Base-by-base conservation (phyloP, 805 yeast genomes). In the Pichia phayaonensis region DNA sequence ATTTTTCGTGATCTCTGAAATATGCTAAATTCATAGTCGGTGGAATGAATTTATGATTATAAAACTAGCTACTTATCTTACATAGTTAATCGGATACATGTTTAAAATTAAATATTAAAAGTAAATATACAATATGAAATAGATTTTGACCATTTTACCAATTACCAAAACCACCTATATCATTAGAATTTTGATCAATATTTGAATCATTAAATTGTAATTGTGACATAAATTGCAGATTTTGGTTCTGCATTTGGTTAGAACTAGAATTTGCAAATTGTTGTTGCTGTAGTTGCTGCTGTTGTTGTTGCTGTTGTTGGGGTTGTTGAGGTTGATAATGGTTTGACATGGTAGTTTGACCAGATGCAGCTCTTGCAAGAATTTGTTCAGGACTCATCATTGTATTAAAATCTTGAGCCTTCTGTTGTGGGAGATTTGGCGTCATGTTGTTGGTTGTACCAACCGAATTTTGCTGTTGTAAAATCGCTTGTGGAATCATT, bases 341-440 rank as follows among this genome's bases (percentile, higher is more conserved):
- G 8, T 43, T 15, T 20, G 22, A 23, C 8, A 8, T 18, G n/a
- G 22, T 40, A 18, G 26, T 23, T 41, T 49, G 48, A 10, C 40
- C 16, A 3, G 46, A 16, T 23, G 49, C 48, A 21, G 62, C 68
- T 45, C 67, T 59, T 15, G 70, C 68, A 31, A 67, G 56, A 11
- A 67, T 65, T 50, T 67, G 69, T 45, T 66, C 69, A 11, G 70
- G 70, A 40, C 67, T 63, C 42, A 66, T 47, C 47, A 59, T 55
- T 2, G 62, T 38, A 52, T 27, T 20, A 50, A 40, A 36, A 11
- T 52, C 55, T 23, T 54, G 57, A 16, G 40, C 50, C 4, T 39
- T 27, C 36, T 45, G 52, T 22, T 27, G 40, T n/a, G 49, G 53
- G 47, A 59, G 62, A 34, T 58, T 26, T 13, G 59, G 39, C 34